A percentile compares a stretch with the other conserved stretches of the same genome.
Evolutionary conservation across 2,329 filamentous ascomycete genomes (phyloP).

Genomic region (Rhytidhysteron rufulum): DNA sequence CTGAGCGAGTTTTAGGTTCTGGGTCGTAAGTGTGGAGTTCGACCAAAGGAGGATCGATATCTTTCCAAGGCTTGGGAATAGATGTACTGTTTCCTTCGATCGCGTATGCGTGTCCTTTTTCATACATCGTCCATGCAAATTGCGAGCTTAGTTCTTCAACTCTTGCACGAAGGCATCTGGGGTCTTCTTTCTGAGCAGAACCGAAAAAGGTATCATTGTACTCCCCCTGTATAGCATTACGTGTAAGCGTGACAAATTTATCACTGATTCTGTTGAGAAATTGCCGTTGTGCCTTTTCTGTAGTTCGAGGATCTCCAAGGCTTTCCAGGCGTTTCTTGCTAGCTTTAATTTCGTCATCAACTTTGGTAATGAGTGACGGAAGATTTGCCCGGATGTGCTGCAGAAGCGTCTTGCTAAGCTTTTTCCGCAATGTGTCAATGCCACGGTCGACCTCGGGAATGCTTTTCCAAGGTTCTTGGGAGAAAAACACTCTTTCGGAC

Average conservation of each 20-base stretch:
- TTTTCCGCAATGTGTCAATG: conserved; percentile 4
- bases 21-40: neutral
- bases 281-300: neutral
- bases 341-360: conserved; percentile 2
- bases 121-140: conserved; percentile 21
- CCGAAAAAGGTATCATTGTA: conserved; percentile 23
- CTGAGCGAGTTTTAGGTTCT: neutral
- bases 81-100: conserved; percentile 5
- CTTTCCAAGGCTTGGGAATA: neutral
- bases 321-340: neutral
- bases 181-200: conserved; percentile 4
- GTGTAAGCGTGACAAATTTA: conserved; percentile 2
- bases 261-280: neutral
- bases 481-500: conserved; percentile 28
- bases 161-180: conserved; percentile 28
- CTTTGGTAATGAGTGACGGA: conserved; percentile 4
- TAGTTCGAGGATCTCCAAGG: neutral
- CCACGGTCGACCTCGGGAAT: conserved; percentile 29
- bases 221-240: conserved; percentile 9
- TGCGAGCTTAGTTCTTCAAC: conserved; percentile 24
- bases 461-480: conserved; percentile 25
- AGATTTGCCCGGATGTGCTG: conserved; percentile 5
- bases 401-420: conserved; percentile 5
- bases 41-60: neutral
- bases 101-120: conserved; percentile 21